Evolutionary conservation across 495 filamentous ascomycete species (phyloP), one percentile per base, ranked within the genome.

Genomic region (Neurospora sp.): DNA sequence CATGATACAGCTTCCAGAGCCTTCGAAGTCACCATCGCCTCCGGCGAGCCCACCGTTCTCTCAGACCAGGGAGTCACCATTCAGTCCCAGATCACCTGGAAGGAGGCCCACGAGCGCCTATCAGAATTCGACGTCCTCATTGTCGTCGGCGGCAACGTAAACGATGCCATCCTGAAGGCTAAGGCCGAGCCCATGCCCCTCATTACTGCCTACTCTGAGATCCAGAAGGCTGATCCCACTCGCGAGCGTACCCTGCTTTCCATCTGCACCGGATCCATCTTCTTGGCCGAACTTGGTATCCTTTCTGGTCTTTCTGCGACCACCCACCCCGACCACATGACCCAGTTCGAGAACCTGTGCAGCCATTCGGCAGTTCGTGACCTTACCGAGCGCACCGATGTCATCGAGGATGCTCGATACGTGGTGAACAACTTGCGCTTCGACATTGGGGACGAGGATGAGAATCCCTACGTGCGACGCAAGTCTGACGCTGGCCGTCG

Each of bases 381-480:
- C 73, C 71, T 86, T 23, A 83, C 85, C n/a, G 88, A 90, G 80
- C 86, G 89, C 70, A 90, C 90, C 69, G 90, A 93, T 75, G 90
- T 95, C 54, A 85, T 93, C 74, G 91, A 94, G 74, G 84, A 87
- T 71, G 90, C 92, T 78, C 86, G 92, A 76, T 94, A 93, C 76
- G 88, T 94, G 10, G 92, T 94, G 78, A 93, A 93, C 83, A 93
- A 93, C 80, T 86, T 91, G 62, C 89, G 91, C 72, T 93, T 92
- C 80, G 91, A 93, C 73, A 84, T 93, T 44, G 90, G 90, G 72
- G 89, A 91, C 75, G 88, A 91, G 78, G 90, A 91, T 46, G 90
- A 92, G 81, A 92, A 92, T 81, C 91, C 91, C 14, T 93, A 91
- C 79, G 88, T 93, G 76, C 85, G 91, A 46, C 87, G 85, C 82